phyloP scores from a whole-genome alignment of 768 basidiomycete species.

The Calocera cornea region DNA sequence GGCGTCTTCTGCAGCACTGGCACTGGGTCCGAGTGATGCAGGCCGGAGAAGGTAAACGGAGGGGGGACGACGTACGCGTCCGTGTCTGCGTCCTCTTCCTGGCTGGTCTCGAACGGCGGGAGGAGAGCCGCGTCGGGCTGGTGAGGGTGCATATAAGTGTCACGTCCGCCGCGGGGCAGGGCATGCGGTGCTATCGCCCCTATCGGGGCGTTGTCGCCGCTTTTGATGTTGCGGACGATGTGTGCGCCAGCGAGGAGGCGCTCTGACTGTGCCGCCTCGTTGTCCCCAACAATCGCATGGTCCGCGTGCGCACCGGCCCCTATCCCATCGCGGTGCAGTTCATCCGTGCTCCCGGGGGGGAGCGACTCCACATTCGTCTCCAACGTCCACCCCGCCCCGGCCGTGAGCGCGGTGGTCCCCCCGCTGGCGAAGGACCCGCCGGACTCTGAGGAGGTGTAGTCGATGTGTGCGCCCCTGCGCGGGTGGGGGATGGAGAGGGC shows the following conservation, averaged over 20 bases:
- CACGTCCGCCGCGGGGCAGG: neutral
- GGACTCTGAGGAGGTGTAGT: neutral
- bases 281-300: no score
- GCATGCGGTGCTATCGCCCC: neutral
- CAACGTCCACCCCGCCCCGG: neutral
- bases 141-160: neutral
- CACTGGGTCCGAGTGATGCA: neutral
- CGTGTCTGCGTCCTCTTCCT: no score
- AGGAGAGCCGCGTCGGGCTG: neutral
- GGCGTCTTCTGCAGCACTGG: neutral
- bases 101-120: neutral
- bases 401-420: neutral
- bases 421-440: neutral
- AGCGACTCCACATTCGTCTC: neutral
- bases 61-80: neutral
- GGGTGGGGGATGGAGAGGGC: neutral
- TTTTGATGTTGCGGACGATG: neutral
- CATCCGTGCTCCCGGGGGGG: neutral
- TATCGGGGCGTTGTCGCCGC: neutral
- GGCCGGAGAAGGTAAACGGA: neutral
- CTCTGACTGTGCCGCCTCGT: slow-evolving; percentile 5
- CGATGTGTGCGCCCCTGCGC: neutral
- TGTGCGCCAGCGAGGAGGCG: neutral
- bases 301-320: neutral
- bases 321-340: neutral